These are phyloP conservation scores for Zymoseptoria tritici DNA, from an alignment of 2,329 filamentous ascomycete species.

Conservation along the genomic window DNA sequence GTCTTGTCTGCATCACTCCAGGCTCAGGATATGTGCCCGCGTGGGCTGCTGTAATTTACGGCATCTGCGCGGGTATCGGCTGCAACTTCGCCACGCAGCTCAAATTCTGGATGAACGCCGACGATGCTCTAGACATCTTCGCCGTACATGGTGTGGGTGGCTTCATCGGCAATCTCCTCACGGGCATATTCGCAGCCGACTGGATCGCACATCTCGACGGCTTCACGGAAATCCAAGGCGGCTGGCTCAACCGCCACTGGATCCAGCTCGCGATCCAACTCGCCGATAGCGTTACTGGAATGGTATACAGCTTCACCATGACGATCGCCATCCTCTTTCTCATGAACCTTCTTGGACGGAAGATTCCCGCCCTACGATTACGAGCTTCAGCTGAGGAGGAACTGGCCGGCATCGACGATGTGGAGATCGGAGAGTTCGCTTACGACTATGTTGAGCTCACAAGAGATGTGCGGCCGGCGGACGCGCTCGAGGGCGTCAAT, in stretches of 20 bases:
- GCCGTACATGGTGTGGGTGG: slow-evolving; percentile 75
- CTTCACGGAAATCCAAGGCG: slow-evolving; percentile 57
- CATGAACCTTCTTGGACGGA: slow-evolving; percentile 62
- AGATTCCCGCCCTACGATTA: slow-evolving; percentile 67
- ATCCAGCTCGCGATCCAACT: slow-evolving; percentile 77
- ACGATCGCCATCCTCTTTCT: slow-evolving; percentile 64
- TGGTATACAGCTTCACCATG: slow-evolving; percentile 68
- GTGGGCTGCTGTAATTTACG: slow-evolving; percentile 76
- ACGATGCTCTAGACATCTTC: slow-evolving; percentile 84
- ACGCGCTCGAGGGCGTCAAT: background rate
- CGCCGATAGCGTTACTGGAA: slow-evolving; percentile 69
- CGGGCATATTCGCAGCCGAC: slow-evolving; percentile 74
- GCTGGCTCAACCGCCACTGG: slow-evolving; percentile 80
- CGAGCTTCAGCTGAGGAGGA: slow-evolving; percentile 71
- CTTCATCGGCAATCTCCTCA: slow-evolving; percentile 69
- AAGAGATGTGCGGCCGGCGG: slow-evolving; percentile 50
- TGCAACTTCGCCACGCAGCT: slow-evolving; percentile 90
- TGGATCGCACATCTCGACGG: slow-evolving; percentile 79
- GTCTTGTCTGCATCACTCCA: slow-evolving; percentile 80
- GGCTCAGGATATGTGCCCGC: slow-evolving; percentile 78
- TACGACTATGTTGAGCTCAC: slow-evolving; percentile 88
- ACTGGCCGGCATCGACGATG: slow-evolving; percentile 74
- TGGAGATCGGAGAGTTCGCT: slow-evolving; percentile 86
- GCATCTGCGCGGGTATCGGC: slow-evolving; percentile 64
- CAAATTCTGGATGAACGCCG: slow-evolving; percentile 73